These are phyloP conservation scores for Blastomyces parvus DNA, from an alignment of 2,329 filamentous ascomycete species.

Conservation along the genomic window DNA sequence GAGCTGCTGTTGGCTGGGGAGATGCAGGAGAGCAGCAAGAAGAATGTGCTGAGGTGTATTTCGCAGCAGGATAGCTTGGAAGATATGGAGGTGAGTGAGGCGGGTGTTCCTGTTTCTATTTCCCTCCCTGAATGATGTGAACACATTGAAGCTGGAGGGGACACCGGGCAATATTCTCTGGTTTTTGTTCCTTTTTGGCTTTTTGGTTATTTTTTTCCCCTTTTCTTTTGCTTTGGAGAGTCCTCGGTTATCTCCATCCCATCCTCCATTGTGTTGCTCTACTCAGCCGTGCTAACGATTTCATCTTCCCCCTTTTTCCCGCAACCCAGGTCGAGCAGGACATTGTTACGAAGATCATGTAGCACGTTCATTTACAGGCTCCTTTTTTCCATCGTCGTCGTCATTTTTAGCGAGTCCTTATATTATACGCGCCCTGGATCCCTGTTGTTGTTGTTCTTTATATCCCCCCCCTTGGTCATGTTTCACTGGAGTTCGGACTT, in stretches of 20 bases:
- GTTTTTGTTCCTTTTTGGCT: neutral
- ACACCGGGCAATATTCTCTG: neutral
- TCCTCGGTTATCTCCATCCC: neutral
- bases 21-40: conserved; percentile 98
- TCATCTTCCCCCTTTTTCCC: conserved; percentile 11
- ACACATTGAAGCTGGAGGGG: neutral
- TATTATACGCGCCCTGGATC: neutral
- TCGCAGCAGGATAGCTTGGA: conserved; percentile 95
- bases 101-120: neutral
- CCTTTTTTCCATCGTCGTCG: neutral
- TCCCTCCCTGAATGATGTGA: neutral
- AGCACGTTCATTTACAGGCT: conserved; percentile 24
- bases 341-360: conserved; percentile 78
- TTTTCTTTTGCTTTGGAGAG: no score
- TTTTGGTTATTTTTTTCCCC: neutral
- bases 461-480: neutral
- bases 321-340: conserved; percentile 70
- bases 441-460: neutral
- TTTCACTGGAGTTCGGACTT: neutral
- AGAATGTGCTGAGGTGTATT: conserved; percentile 94
- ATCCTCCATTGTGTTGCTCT: neutral
- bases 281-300: conserved; percentile 8
- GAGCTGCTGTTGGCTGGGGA: conserved; percentile 91
- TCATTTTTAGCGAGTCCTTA: neutral
- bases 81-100: conserved; percentile 88